These are phyloP conservation scores for Petasospora fabianii DNA, from an alignment of 1,139 yeast genomes.

Conservation along the genomic window DNA sequence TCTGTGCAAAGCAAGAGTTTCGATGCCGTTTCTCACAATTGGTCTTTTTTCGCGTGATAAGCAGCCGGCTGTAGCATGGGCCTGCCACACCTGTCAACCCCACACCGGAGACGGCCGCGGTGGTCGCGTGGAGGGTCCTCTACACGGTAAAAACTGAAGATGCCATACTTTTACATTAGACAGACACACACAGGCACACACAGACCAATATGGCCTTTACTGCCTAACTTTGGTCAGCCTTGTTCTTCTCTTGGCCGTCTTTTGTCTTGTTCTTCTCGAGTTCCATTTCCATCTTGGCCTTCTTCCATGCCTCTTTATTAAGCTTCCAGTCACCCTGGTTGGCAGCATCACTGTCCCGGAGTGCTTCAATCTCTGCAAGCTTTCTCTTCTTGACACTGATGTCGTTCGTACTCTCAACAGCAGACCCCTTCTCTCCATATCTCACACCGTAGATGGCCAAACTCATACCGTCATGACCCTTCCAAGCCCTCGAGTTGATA, in stretches of 20 bases:
- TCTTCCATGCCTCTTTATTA: constrained; percentile 20
- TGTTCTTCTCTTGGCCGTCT: background rate
- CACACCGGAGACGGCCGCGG: too few species aligned
- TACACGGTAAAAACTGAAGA: too few species aligned
- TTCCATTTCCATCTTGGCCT: constrained; percentile 16
- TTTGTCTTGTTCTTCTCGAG: constrained; percentile 5
- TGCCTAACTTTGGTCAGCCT: too few species aligned
- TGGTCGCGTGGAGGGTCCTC: too few species aligned
- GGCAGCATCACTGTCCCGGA: background rate
- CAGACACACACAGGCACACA: too few species aligned
- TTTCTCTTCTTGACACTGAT: constrained; percentile 18
- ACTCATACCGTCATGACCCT: constrained; percentile 67
- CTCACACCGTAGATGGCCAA: constrained; percentile 51
- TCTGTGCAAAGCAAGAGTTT: too few species aligned
- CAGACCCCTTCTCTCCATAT: constrained; percentile 30
- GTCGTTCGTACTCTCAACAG: constrained; percentile 21
- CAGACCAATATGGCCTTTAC: too few species aligned
- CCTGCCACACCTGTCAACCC: too few species aligned
- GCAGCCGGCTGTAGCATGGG: too few species aligned
- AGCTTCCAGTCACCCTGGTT: constrained; percentile 17
- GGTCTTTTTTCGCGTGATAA: too few species aligned
- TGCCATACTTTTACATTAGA: too few species aligned
- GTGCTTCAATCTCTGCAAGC: constrained; percentile 14
- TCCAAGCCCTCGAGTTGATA: constrained; percentile 74
- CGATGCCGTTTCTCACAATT: too few species aligned